Evolutionary conservation across 371 early-diverging fungal genomes (phyloP).

Genomic region (Mortierella sp.): DNA sequence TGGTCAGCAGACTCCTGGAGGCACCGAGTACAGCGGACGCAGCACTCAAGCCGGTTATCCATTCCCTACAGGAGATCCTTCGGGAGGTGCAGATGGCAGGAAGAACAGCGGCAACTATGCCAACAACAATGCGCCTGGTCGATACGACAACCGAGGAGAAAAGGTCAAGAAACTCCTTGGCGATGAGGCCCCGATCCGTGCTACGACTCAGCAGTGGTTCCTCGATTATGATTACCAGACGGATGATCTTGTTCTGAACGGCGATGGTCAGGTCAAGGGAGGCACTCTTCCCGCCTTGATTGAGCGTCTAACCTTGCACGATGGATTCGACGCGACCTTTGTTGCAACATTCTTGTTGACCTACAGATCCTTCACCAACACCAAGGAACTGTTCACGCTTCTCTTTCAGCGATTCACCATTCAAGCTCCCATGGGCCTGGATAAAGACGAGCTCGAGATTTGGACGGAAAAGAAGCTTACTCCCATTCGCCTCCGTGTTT

Average conservation of each 20-base stretch:
- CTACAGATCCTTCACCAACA: slow-evolving; percentile 87
- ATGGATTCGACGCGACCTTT: slow-evolving; percentile 82
- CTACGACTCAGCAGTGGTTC: slow-evolving; percentile 65
- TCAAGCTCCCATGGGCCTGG: slow-evolving; percentile 78
- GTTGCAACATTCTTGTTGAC: slow-evolving; percentile 90
- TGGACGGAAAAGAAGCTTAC: slow-evolving; percentile 93
- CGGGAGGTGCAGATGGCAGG: slow-evolving; percentile 15
- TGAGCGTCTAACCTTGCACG: slow-evolving; percentile 91
- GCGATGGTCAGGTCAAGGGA: slow-evolving; percentile 87
- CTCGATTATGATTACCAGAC: slow-evolving; percentile 83
- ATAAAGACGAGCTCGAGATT: slow-evolving; percentile 76
- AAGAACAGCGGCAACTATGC: slow-evolving; percentile 15
- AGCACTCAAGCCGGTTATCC: slow-evolving; percentile 40
- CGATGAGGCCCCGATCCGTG: slow-evolving; percentile 41
- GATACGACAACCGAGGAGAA: slow-evolving; percentile 33
- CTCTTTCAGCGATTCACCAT: slow-evolving; percentile 83
- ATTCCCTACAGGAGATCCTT: slow-evolving; percentile 37
- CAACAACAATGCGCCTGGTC: slow-evolving; percentile 35
- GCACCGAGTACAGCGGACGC: slow-evolving; percentile 35
- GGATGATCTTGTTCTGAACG: slow-evolving; percentile 80
- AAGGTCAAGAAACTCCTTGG: slow-evolving; percentile 50
- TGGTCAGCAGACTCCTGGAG: slow-evolving; percentile 39
- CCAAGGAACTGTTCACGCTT: slow-evolving; percentile 79
- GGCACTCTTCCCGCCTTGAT: slow-evolving; percentile 89
- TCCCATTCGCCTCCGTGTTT: slow-evolving; percentile 90